Percentiles rank a stretch among this genome's conserved stretches.
Conservation (phyloP, 1,284 basidiomycete species). For the Cryptococcus floricola region DNA sequence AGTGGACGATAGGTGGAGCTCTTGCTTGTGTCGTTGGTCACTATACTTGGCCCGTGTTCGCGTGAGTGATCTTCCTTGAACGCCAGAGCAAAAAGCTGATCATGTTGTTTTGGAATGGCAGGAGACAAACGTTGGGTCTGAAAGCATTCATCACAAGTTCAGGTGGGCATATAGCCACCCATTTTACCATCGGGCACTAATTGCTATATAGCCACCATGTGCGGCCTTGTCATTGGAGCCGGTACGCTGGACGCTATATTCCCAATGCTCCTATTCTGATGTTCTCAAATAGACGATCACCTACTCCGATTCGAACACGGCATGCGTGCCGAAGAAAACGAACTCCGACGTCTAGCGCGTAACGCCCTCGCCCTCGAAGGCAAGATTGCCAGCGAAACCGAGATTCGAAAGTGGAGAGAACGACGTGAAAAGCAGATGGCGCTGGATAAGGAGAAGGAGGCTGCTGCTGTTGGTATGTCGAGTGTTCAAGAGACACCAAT, state of each 20-base stretch:
- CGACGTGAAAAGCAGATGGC: constrained; percentile 44
- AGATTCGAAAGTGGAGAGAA: constrained; percentile 73
- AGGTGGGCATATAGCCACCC: constrained; percentile 16
- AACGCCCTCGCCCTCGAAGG: constrained; percentile 69
- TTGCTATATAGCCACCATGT: constrained; percentile 55
- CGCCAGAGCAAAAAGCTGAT: not conserved
- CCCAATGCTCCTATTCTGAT: not conserved
- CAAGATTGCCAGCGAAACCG: constrained; percentile 73
- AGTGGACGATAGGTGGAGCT: constrained; percentile 57
- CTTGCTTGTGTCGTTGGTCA: constrained; percentile 65
- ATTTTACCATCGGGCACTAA: constrained; percentile 1
- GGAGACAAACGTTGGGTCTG: constrained; percentile 72
- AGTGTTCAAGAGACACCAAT: not conserved
- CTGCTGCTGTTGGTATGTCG: not conserved
- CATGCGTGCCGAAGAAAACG: constrained; percentile 63
- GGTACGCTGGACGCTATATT: constrained; percentile 18
- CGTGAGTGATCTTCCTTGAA: constrained; percentile 51
- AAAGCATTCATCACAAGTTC: constrained; percentile 61
- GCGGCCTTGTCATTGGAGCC: constrained; percentile 66
- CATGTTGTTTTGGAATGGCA: constrained; percentile 32
- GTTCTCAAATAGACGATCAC: constrained; percentile 58
- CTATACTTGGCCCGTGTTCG: constrained; percentile 69
- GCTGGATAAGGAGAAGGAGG: constrained; percentile 8
- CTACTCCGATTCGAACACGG: constrained; percentile 66
- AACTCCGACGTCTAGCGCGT: constrained; percentile 66